Percentiles rank a stretch among this genome's conserved stretches.
phyloP scores from a whole-genome alignment of 495 filamentous ascomycete genomes.

The Echria macrotheca region DNA sequence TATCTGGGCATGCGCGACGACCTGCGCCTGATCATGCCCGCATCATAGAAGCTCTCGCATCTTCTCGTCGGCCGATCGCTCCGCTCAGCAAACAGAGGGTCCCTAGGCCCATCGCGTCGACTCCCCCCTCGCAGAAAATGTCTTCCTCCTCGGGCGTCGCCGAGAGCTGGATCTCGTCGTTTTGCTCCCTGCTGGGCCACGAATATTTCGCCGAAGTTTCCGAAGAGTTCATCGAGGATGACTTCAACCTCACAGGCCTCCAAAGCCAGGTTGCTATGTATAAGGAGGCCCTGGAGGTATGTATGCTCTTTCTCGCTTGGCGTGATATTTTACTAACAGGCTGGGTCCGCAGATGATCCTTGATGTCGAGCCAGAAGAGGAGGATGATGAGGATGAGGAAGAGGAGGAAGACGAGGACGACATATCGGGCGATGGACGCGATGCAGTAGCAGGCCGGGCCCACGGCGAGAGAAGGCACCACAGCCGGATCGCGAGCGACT shows the following conservation, averaged over 20 bases:
- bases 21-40: conserved; percentile 22
- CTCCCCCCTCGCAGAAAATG: too few species aligned
- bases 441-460: conserved; percentile 40
- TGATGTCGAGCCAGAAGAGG: conserved; percentile 93
- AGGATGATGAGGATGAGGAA: conserved; percentile 76
- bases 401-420: conserved; percentile 79
- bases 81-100: conserved; percentile 11
- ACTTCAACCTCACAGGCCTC: conserved; percentile 95
- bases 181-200: conserved; percentile 90
- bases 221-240: conserved; percentile 99
- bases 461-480: conserved; percentile 66
- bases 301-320: neutral
- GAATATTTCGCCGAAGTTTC: conserved; percentile 99
- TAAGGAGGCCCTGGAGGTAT: conserved; percentile 75
- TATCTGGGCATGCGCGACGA: conserved; percentile 6
- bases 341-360: conserved; percentile 79
- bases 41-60: conserved; percentile 22
- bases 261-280: conserved; percentile 97
- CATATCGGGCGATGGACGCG: conserved; percentile 60
- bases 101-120: too few species aligned
- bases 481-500: conserved; percentile 79
- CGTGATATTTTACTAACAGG: conserved; percentile 10
- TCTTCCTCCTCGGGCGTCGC: conserved; percentile 75
- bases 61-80: conserved; percentile 19
- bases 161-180: conserved; percentile 96